Conservation (phyloP, 495 filamentous ascomycete species). For the Aspergillus indologenus region DNA sequence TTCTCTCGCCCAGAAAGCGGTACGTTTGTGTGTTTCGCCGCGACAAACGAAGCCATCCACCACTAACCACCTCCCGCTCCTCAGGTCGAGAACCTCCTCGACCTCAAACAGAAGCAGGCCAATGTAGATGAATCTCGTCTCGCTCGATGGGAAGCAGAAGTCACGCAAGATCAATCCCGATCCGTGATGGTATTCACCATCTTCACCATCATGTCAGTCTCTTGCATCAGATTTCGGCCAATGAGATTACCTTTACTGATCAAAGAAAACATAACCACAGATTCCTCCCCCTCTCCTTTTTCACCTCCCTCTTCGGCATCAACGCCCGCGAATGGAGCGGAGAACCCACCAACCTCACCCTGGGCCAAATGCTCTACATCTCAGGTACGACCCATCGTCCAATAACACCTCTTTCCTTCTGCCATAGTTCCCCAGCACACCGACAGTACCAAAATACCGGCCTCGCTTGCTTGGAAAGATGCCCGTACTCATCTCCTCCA, state of each 20-base stretch:
- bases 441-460: background rate
- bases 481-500: too few species aligned
- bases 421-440: background rate
- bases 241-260: constrained; percentile 14
- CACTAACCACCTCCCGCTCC: background rate
- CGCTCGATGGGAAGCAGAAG: constrained; percentile 60
- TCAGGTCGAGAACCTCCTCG: constrained; percentile 62
- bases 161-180: constrained; percentile 59
- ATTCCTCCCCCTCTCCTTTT: constrained; percentile 64
- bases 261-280: too few species aligned
- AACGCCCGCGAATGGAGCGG: constrained; percentile 64
- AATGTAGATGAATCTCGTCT: constrained; percentile 66
- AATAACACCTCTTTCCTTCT: too few species aligned
- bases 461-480: too few species aligned
- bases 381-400: too few species aligned
- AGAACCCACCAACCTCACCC: constrained; percentile 24
- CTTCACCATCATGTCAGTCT: constrained; percentile 62
- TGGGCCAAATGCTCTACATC: constrained; percentile 36
- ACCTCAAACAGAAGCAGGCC: constrained; percentile 67
- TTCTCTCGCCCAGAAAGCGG: constrained; percentile 39
- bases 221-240: constrained; percentile 14
- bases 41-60: background rate
- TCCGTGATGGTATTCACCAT: constrained; percentile 69
- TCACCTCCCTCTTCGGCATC: constrained; percentile 65
- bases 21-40: constrained; percentile 9